Evolutionary conservation across 1,284 basidiomycete species (phyloP).

Genomic region (Ganoderma leucocontextum): DNA sequence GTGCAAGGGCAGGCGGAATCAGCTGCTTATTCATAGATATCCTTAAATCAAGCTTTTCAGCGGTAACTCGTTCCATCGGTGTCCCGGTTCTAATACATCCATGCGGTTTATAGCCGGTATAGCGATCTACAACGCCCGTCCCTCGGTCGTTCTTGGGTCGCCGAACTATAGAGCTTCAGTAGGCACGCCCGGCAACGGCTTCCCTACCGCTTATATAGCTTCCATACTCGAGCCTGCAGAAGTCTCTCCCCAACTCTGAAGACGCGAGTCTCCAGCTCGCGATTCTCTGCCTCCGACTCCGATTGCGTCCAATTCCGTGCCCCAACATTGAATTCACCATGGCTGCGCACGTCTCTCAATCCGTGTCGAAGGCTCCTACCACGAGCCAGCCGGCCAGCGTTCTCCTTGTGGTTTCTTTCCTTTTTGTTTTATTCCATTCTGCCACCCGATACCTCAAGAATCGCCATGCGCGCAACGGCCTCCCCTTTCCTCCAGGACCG

Average conservation of each 20-base stretch:
- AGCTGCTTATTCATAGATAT: background rate
- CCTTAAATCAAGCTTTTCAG: background rate
- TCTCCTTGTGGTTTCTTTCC: background rate
- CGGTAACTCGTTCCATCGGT: background rate
- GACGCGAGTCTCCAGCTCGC: background rate
- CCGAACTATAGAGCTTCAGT: background rate
- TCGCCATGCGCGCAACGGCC: background rate
- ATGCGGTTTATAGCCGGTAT: background rate
- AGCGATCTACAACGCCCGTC: background rate
- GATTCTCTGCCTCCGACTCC: background rate
- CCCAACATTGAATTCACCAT: background rate
- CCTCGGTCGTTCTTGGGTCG: background rate
- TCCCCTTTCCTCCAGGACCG: slow-evolving; percentile 18
- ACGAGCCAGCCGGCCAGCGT: background rate
- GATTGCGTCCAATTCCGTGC: background rate
- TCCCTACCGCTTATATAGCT: background rate
- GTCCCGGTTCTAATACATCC: background rate
- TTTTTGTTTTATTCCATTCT: background rate
- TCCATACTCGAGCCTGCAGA: background rate
- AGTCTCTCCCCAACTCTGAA: background rate
- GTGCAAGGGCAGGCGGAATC: background rate
- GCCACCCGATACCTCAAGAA: background rate
- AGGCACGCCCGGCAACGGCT: background rate
- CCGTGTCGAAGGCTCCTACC: background rate
- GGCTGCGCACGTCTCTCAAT: background rate